Conservation (phyloP, 2,329 filamentous ascomycete species). For the Penicillium polonicum region DNA sequence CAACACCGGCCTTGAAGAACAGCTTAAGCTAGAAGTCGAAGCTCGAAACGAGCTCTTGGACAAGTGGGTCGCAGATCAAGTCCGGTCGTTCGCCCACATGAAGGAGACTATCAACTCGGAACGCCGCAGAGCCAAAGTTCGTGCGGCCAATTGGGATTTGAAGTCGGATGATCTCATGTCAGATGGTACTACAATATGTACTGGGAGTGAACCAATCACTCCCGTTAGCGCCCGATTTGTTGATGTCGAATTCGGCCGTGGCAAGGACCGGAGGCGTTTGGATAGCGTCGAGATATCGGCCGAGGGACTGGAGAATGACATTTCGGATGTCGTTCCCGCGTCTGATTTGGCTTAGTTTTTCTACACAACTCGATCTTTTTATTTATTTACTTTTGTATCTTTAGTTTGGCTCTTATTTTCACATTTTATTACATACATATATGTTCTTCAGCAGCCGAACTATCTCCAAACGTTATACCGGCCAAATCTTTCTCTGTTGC, state of each 20-base stretch:
- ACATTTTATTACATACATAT: no score
- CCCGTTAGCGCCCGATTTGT: conserved; percentile 45
- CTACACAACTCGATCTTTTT: neutral
- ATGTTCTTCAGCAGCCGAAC: neutral
- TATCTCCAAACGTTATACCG: neutral
- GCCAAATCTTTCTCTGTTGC: neutral
- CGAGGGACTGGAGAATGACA: conserved; percentile 35
- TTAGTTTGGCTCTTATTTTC: neutral
- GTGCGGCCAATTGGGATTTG: conserved; percentile 42
- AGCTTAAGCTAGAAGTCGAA: conserved; percentile 39
- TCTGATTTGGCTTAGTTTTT: conserved; percentile 28
- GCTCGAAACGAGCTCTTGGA: conserved; percentile 36
- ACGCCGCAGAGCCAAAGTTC: conserved; percentile 41
- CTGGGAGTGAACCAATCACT: conserved; percentile 43
- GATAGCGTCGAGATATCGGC: conserved; percentile 44
- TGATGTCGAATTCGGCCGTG: conserved; percentile 43
- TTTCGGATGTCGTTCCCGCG: conserved; percentile 23
- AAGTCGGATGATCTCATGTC: conserved; percentile 39
- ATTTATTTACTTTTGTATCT: conserved; percentile 1
- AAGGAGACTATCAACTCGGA: conserved; percentile 41
- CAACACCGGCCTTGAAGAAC: conserved; percentile 39
- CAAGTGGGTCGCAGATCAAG: conserved; percentile 36
- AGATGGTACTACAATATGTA: conserved; percentile 25
- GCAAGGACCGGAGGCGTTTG: conserved; percentile 38
- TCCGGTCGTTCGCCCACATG: conserved; percentile 35